Evolutionary conservation across 306 rosid genomes (phyloP), one percentile per base, ranked within the genome.

Genomic region (Pyrus pyrifolia): DNA sequence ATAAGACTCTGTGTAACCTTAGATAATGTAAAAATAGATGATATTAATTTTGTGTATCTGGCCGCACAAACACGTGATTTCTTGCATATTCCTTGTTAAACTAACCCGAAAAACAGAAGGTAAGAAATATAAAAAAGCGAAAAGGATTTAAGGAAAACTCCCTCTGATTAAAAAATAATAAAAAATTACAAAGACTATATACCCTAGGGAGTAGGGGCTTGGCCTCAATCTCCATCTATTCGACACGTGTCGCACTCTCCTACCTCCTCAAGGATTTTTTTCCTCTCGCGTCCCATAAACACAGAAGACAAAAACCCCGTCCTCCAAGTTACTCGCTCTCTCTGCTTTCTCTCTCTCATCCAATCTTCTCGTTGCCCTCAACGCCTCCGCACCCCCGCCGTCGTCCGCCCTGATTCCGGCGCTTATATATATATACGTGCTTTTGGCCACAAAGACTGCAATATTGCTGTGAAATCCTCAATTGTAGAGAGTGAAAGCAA

Each of bases 171-270:
- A 17, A 3, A 61, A 27, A 14, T 6, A 63, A 17, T 3, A 15
- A 30, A 7, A 35, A 72, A 14, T 17, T 5, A 31, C 3, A 5
- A 72, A 14, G 52, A 42, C 68, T 72, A 62, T 76, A 79, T 85
- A 83, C 91, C 91, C 91, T 88, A 85, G 27, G 27, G 2, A 25
- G 27, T 25, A 25, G 85, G 46, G 25, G 40, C 17, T 61, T 22
- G 25, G 65, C 71, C 78, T 74, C 84, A 78, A 79, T 85, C 83
- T 29, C 77, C 75, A 67, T 57, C 63, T 8, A 22, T 0, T 2
- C 17, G 81, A 75, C 92, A 84, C 92, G 92, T 88, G 92, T 88
- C 85, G 51, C 11, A 0, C 53, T 42, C 75, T 61, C 22, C 70
- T 5, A 53, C 78, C 74, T 72, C 53, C 33, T 55, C n/a, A 30